phyloP scores from a whole-genome alignment of 345 rosid species.

The rapeseed (Brassica napus) region Da-Ae NC_063447.1:24715501-24716000 shows the following conservation, averaged over 20 bases:
- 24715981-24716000: slow-evolving; percentile 22
- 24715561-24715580: background rate
- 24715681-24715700: background rate
- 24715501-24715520: slow-evolving; percentile 23
- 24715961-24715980: background rate
- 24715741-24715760: slow-evolving; percentile 7
- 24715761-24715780: background rate
- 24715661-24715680: background rate
- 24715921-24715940: slow-evolving; percentile 4
- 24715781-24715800: background rate
- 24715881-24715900: slow-evolving; percentile 32
- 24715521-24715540: slow-evolving; percentile 21
- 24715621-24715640: slow-evolving; percentile 3
- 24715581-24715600: background rate
- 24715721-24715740: background rate
- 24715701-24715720: slow-evolving; percentile 1
- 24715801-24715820: background rate
- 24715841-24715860: background rate
- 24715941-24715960: background rate
- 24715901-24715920: background rate
- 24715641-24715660: slow-evolving; percentile 15
- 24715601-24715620: slow-evolving; percentile 11
- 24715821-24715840: background rate
- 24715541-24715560: slow-evolving; percentile 5
- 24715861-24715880: slow-evolving; percentile 23